Percentiles rank a stretch among this genome's conserved stretches.
phyloP scores from a whole-genome alignment of 768 basidiomycete genomes.

The Tulasnella sp. region DNA sequence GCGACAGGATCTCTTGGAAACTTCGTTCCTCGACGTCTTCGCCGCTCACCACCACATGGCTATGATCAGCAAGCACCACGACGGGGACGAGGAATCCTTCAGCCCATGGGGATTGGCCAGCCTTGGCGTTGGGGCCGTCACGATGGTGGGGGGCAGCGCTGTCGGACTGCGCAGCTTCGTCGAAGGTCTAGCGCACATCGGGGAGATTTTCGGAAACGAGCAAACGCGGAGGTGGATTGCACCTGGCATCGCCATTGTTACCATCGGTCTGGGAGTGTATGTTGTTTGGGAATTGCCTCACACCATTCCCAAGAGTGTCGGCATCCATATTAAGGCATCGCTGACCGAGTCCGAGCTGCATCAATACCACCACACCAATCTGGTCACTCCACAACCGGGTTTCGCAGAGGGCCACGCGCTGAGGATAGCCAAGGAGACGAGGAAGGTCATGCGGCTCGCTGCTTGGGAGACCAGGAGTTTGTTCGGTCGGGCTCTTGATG shows the following conservation, averaged over 20 bases:
- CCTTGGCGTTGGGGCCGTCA: constrained; percentile 78
- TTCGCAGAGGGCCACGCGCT: constrained; percentile 66
- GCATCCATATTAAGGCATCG: constrained; percentile 69
- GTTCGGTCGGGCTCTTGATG: constrained; percentile 77
- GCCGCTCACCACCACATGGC: constrained; percentile 75
- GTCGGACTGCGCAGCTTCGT: constrained; percentile 71
- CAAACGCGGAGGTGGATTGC: constrained; percentile 77
- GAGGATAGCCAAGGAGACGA: constrained; percentile 76
- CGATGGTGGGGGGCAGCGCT: constrained; percentile 82
- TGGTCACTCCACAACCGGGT: constrained; percentile 45
- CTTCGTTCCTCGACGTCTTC: constrained; percentile 77
- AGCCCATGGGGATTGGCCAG: constrained; percentile 70
- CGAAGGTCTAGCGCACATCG: constrained; percentile 70
- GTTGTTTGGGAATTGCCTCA: constrained; percentile 81
- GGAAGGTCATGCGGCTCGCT: constrained; percentile 87
- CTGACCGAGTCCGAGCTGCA: constrained; percentile 49
- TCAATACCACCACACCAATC: constrained; percentile 37
- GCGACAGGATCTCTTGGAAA: constrained; percentile 72
- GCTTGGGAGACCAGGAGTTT: constrained; percentile 86
- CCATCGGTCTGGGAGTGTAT: constrained; percentile 72
- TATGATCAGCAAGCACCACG: constrained; percentile 41
- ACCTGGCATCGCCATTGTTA: constrained; percentile 73
- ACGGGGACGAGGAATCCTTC: constrained; percentile 48
- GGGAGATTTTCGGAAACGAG: constrained; percentile 74
- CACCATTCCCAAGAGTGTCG: constrained; percentile 85